Evolutionary conservation across 805 yeast species (phyloP), one percentile per base, ranked within the genome.

Genomic region (Metschnikowia amazonensis): DNA sequence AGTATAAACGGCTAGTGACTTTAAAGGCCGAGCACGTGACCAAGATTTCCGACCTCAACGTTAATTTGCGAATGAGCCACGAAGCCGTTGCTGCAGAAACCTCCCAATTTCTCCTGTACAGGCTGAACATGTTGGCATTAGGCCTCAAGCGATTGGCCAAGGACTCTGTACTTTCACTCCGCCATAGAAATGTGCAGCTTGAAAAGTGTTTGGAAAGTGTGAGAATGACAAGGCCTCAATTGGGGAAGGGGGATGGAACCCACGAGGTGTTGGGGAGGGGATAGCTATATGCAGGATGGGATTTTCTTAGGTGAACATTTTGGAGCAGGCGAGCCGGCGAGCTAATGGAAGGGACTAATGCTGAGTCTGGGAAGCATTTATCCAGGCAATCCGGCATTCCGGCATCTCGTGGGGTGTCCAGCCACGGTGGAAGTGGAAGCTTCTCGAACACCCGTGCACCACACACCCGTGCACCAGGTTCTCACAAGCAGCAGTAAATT

Each of bases 21-120:
- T 52, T 62, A 3, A 72, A 72, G 24, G 58, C 70, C 4, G 75
- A 70, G n/a, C 62, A 70, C 18, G 69, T 75, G 39, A 60, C 63
- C 27, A 67, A 66, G 33, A 60, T 84, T 34, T 53, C 70, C 48
- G 65, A 60, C 9, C 52, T 82, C 36, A 77, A 74, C 48, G 48
- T 57, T 16, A 79, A 73, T 3, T 72, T 85, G 20, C 78, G 73
- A 44, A 49, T 52, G 20, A 73, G 66, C n/a, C 86, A 85, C 60
- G 92, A 85, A 55, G 53, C 61, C 1, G 52, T 84, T 3, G 89
- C 90, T 0, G 74, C 79, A 42, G 85, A 82, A 58, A 66, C 83
- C 16, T 81, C 82, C 42, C 77, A 75, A 42, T 82, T 77, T 48
- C 63, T 84, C 52, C 70, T 67, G 43, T 81, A 75, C 62, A 77